Conservation (phyloP, 208 protist genomes). For the Polymyxa betae region DNA sequence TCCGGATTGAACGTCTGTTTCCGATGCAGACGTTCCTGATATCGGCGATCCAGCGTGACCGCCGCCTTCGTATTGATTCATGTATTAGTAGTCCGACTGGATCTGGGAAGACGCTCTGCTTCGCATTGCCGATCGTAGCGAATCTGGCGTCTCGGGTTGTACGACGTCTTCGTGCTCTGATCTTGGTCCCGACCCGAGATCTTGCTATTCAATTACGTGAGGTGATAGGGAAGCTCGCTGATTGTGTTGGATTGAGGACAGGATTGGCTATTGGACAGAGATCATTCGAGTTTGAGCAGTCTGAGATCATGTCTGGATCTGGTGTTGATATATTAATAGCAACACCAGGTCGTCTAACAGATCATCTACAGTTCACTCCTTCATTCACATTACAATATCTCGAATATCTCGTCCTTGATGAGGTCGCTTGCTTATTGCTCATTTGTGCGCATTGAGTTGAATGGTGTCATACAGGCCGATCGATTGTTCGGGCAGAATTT, state of each 20-base stretch:
- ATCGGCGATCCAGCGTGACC: not conserved
- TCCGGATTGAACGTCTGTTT: not conserved
- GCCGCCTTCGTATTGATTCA: constrained; percentile 14
- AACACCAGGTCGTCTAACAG: constrained; percentile 8
- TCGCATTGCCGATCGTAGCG: not conserved
- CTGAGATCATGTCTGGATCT: not conserved
- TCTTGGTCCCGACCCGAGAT: constrained; percentile 58
- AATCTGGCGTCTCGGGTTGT: constrained; percentile 24
- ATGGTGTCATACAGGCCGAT: constrained; percentile 13
- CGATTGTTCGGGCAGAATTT: constrained; percentile 39
- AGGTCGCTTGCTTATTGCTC: no score
- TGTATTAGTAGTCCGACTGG: constrained; percentile 33
- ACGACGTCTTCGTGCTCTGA: constrained; percentile 51
- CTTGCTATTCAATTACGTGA: constrained; percentile 39
- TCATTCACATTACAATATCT: constrained; percentile 53
- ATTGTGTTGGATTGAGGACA: not conserved
- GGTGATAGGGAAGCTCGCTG: not conserved
- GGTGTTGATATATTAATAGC: constrained; percentile 1
- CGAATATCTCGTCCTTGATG: constrained; percentile 52
- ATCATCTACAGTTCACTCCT: constrained; percentile 54
- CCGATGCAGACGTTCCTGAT: constrained; percentile 41
- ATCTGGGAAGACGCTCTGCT: constrained; percentile 28
- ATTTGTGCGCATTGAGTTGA: not conserved
- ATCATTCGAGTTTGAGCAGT: constrained; percentile 30
- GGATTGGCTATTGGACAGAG: constrained; percentile 1